Evolutionary conservation across 1,139 yeast species (phyloP).

Genomic region (Kurtzmaniella quercitrusa): DNA sequence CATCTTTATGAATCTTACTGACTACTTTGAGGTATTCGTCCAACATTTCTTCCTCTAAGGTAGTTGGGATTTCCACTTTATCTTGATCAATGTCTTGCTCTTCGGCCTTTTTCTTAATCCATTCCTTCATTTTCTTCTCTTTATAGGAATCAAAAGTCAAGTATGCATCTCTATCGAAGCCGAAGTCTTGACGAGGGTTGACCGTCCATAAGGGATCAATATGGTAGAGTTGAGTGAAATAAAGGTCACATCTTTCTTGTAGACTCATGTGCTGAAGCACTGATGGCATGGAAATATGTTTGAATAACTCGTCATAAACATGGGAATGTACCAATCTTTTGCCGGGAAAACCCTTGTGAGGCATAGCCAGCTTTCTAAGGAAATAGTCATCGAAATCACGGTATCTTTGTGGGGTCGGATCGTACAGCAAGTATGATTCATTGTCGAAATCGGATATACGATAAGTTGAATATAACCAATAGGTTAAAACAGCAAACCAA

Average conservation of each 20-base stretch:
- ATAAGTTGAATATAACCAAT: background rate
- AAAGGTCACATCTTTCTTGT: conserved; percentile 12
- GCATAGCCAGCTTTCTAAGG: background rate
- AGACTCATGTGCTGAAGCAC: conserved; percentile 3
- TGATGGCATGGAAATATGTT: background rate
- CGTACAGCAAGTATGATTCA: background rate
- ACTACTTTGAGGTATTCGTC: conserved; percentile 10
- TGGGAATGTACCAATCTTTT: conserved; percentile 4
- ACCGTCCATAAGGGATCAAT: conserved; percentile 10
- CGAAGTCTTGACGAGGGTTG: conserved; percentile 13
- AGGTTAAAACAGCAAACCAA: background rate
- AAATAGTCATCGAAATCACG: conserved; percentile 2
- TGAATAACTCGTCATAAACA: conserved; percentile 3
- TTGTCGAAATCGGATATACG: background rate
- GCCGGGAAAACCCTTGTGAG: conserved; percentile 2
- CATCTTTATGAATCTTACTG: conserved; percentile 9
- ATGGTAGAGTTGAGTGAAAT: conserved; percentile 9
- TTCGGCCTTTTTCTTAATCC: conserved; percentile 6
- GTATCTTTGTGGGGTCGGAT: background rate
- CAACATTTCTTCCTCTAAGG: conserved; percentile 12
- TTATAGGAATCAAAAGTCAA: conserved; percentile 12
- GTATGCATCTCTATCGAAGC: conserved; percentile 12
- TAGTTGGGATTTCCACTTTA: conserved; percentile 2
- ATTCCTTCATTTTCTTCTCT: conserved; percentile 3
- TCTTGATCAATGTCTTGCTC: conserved; percentile 6